Percentiles rank a stretch among this genome's conserved stretches.
Evolutionary conservation across 2,329 filamentous ascomycete species (phyloP).

Genomic region (Verticillium zaregamsianum): DNA sequence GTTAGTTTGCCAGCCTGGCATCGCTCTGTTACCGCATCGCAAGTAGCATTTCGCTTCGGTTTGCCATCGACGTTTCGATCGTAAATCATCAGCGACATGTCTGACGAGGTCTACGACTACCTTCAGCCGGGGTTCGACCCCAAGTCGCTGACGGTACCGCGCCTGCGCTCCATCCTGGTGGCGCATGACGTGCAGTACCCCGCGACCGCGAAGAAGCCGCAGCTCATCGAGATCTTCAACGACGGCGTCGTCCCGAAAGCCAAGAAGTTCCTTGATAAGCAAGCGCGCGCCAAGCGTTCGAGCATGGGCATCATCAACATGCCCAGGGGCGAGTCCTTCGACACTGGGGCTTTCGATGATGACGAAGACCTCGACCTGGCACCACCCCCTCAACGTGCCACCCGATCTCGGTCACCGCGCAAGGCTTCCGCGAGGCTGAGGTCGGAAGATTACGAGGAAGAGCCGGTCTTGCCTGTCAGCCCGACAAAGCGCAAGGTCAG

Average conservation of each 20-base stretch:
- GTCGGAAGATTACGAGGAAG: constrained; percentile 40
- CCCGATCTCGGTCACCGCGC: constrained; percentile 51
- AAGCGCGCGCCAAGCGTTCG: constrained; percentile 76
- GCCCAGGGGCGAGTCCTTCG: constrained; percentile 39
- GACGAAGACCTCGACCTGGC: constrained; percentile 57
- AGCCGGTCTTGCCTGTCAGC: constrained; percentile 27
- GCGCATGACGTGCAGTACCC: constrained; percentile 83
- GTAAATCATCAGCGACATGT: constrained; percentile 39
- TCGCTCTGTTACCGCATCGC: background rate
- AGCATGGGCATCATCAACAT: constrained; percentile 77
- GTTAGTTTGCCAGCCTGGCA: background rate
- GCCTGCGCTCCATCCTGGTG: constrained; percentile 85
- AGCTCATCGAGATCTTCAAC: constrained; percentile 81
- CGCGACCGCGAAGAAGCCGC: constrained; percentile 84
- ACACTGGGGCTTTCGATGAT: constrained; percentile 57
- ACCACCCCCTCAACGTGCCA: constrained; percentile 44
- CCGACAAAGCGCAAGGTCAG: constrained; percentile 52
- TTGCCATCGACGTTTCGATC: background rate
- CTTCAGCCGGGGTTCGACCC: constrained; percentile 85
- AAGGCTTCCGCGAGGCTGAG: constrained; percentile 50
- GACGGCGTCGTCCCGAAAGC: constrained; percentile 75
- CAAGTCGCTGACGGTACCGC: constrained; percentile 76
- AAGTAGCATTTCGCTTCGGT: too few relatives aligned
- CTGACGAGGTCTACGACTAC: constrained; percentile 71
- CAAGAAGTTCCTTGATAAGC: constrained; percentile 68